Percentiles rank a stretch among this genome's conserved stretches.
phyloP scores from a whole-genome alignment of 176 grass and related monocot species.

The Avena sativa region DNA sequence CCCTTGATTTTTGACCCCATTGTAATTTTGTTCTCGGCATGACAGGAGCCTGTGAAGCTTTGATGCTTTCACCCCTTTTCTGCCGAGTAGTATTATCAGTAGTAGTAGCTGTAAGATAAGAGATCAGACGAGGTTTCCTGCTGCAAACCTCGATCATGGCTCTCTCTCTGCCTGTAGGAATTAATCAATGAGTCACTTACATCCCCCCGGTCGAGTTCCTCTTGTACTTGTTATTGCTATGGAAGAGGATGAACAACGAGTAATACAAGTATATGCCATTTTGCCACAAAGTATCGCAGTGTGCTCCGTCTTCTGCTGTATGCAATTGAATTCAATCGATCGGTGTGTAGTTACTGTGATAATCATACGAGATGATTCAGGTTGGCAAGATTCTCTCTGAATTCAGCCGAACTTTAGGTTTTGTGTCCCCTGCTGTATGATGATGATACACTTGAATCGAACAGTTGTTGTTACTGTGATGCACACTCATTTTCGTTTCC shows the following conservation, averaged over 20 bases:
- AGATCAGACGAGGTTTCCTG: conserved; percentile 21
- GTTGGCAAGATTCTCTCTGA: neutral
- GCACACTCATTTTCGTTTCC: neutral
- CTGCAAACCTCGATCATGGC: conserved; percentile 21
- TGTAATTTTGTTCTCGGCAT: conserved; percentile 47
- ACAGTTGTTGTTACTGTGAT: neutral
- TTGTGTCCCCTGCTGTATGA: too few relatives aligned
- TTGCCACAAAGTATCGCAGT: neutral
- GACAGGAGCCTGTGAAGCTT: conserved; percentile 37
- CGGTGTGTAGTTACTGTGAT: neutral
- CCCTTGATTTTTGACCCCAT: conserved; percentile 40
- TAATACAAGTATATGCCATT: neutral
- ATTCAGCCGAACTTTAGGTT: too few relatives aligned
- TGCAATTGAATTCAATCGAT: neutral
- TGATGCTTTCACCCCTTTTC: conserved; percentile 21
- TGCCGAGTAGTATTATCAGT: neutral
- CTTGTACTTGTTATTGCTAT: conserved; percentile 16
- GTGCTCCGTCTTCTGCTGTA: neutral
- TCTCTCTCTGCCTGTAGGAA: conserved; percentile 22
- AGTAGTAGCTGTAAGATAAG: conserved; percentile 37
- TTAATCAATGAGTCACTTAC: neutral
- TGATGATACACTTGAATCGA: neutral
- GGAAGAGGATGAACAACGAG: conserved; percentile 37
- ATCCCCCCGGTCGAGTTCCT: neutral
- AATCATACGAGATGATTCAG: neutral